These are phyloP conservation scores for Candida palmyrensis DNA, from an alignment of 805 yeast species.

Conservation along the genomic window DNA sequence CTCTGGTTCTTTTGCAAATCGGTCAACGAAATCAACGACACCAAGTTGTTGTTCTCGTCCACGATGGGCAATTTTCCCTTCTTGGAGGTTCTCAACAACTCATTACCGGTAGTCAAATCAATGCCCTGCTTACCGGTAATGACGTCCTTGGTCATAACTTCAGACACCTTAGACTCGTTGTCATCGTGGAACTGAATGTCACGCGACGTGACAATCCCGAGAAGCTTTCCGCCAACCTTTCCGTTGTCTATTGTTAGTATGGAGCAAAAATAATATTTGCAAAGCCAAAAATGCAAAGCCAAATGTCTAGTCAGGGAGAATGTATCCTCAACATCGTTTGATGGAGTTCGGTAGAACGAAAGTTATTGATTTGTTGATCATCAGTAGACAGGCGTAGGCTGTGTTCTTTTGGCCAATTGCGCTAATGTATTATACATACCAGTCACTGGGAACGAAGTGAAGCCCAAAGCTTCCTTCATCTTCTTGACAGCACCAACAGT, in stretches of 20 bases:
- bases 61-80: constrained; percentile 97
- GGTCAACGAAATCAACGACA: constrained; percentile 88
- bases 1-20: constrained; percentile 94
- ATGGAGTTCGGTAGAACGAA: constrained; percentile 99
- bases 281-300: too few species aligned
- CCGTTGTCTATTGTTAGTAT: constrained; percentile 69
- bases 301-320: too few species aligned
- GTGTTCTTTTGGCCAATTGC: too few species aligned
- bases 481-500: constrained; percentile 79
- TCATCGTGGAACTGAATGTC: constrained; percentile 93
- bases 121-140: constrained; percentile 82
- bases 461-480: constrained; percentile 72
- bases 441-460: constrained; percentile 98
- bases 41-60: constrained; percentile 68
- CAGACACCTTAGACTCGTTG: constrained; percentile 53
- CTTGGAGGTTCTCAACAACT: constrained; percentile 83
- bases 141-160: constrained; percentile 86
- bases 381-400: constrained; percentile 31
- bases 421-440: constrained; percentile 61
- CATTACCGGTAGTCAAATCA: constrained; percentile 81
- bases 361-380: constrained; percentile 61
- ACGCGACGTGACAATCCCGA: constrained; percentile 96
- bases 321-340: constrained; percentile 95
- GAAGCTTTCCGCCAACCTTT: constrained; percentile 76
- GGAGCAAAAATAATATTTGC: background rate